Evolutionary conservation across 495 filamentous ascomycete species (phyloP), one percentile per base, ranked within the genome.

Genomic region (Annulohypoxylon stygium): DNA sequence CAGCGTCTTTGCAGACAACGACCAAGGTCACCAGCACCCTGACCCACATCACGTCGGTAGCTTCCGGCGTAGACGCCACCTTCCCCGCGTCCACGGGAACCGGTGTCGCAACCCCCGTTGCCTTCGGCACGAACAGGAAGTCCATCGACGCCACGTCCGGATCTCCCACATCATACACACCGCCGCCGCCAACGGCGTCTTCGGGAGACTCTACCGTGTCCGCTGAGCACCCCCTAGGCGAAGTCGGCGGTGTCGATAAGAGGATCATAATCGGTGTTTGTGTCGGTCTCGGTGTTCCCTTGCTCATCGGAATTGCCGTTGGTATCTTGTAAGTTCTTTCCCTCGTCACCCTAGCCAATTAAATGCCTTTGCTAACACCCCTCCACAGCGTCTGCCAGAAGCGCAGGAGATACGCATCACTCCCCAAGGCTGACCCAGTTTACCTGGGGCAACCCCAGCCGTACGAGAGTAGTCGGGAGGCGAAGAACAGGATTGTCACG

Each of bases 201-300:
- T 59, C 71, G 2, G 18, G 55, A 8, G 62, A 61, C 0, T 7
- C 47, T 11, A 62, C 30, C 7, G 26, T 37, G 26, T 51, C 74
- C 4, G 45, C n/a, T 37, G 73, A 69, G 12, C 59, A 65, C 18
- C 39, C 69, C 36, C 12, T 66, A 48, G 59, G 73, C 33, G 65
- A 75, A 61, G 69, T 73, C 26, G 11, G 59, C 26, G 75, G 78
- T n/a, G 74, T 75, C 18, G 76, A 75, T 39, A 81, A 77, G 36
- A 80, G 80, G 63, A 45, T 85, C 37, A 81, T 85, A 53, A 80
- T 86, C 59, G 83, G 84, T 0, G 70, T 85, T 4, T 77, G 77
- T 54, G 79, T 86, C 25, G 84, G 84, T 8, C 50, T 85, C 26
- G 83, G 83, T 7, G 79, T 84, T 30, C 83, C 83, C 2, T 75